Evolutionary conservation across 2,329 filamentous ascomycete species (phyloP).

Genomic region (Colletotrichum musicola): DNA sequence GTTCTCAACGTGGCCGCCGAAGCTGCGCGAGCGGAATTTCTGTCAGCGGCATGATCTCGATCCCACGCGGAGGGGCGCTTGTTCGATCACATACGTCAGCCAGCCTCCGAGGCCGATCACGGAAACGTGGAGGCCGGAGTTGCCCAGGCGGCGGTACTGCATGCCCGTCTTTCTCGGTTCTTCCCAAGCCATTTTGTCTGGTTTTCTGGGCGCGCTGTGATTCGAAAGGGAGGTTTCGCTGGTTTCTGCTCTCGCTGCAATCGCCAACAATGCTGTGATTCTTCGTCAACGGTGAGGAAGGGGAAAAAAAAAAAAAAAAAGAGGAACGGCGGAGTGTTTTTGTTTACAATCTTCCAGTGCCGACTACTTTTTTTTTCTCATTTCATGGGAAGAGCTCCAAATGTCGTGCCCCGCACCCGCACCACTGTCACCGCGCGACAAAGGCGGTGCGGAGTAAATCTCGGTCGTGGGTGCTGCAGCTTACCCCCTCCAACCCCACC

Average conservation of each 20-base stretch:
- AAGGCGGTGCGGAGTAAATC: conserved; percentile 21
- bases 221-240: neutral
- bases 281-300: neutral
- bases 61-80: conserved; percentile 48
- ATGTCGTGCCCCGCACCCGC: conserved; percentile 28
- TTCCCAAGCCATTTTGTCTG: conserved; percentile 54
- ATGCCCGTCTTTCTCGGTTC: conserved; percentile 60
- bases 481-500: conserved; percentile 27
- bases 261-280: neutral
- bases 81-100: conserved; percentile 60
- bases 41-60: conserved; percentile 22
- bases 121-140: conserved; percentile 75
- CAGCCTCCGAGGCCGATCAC: conserved; percentile 74
- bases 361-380: neutral
- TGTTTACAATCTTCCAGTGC: conserved; percentile 7
- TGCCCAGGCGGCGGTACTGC: conserved; percentile 57
- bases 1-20: conserved; percentile 48
- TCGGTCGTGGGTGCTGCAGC: conserved; percentile 12
- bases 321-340: neutral
- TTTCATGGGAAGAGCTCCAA: conserved; percentile 15
- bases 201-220: neutral
- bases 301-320: neutral
- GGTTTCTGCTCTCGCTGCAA: neutral
- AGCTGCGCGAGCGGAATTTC: conserved; percentile 29
- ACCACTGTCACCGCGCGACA: neutral